Evolutionary conservation across 495 filamentous ascomycete species (phyloP), one percentile per base, ranked within the genome.

Genomic region (Hypoxylon cercidicola): DNA sequence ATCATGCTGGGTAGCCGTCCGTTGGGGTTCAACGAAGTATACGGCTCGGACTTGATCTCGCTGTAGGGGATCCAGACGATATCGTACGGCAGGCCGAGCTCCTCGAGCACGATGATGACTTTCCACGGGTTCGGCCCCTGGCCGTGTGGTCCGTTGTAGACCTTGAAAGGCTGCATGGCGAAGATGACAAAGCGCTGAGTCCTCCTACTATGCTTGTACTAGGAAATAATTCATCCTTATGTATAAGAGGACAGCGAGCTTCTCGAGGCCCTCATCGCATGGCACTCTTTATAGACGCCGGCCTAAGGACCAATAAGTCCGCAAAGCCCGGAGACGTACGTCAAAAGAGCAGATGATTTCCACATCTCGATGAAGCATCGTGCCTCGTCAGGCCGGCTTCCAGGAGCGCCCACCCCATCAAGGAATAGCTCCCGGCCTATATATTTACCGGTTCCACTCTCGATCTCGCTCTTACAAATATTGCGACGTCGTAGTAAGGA

Each of bases 111-210:
- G 46, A 87, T 81, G 60, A 79, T 76, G 23, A 88, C 81, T 66
- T 90, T 90, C 80, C 81, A 89, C 19, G 87, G 86, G 69, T 91
- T 90, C 56, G 88, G 87, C 20, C 84, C 84, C 23, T 46, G 53
- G 52, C 68, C 75, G 55, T 82, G 81, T 45, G 81, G 66, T 10
- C 34, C 65, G 28, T 70, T 56, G 25, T 64, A 64, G 47, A 71
- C 28, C 15, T 71, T 71, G 60, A 73, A 58, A 15, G 70, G 53
- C 15, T 62, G 60, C 63, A 71, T 66, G 12, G 32, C 18, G 40
- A 59, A 8, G 20, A n/a, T n/a, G 18, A 19, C 25, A 40, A 25
- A 4, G 39, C 1, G 28, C 28, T 23, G 13, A 7, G 16, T 4
- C 4, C 8, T 15, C n/a, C 15, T 16, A 4, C 4, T 16, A 16